Evolutionary conservation across 2,329 filamentous ascomycete species (phyloP).

Genomic region (Penicillium sp.): DNA sequence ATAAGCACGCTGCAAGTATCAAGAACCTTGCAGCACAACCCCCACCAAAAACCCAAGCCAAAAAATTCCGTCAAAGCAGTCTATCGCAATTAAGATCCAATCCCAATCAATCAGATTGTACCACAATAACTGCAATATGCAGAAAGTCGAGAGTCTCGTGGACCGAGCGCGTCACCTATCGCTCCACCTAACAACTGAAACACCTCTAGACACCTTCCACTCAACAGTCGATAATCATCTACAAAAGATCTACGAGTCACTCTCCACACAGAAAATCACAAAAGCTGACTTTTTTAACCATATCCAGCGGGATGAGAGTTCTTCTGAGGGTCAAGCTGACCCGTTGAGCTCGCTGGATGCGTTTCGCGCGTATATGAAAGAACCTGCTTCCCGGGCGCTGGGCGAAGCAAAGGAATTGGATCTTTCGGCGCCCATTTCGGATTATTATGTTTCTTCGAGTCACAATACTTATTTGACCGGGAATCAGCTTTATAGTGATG

Average conservation of each 20-base stretch:
- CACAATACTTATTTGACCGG: constrained; percentile 92
- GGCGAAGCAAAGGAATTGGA: constrained; percentile 52
- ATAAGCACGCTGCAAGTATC: neutral
- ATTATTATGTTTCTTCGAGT: constrained; percentile 93
- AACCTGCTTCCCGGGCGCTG: constrained; percentile 44
- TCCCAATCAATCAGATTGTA: neutral
- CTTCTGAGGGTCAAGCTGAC: constrained; percentile 1
- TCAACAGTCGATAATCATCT: constrained; percentile 35
- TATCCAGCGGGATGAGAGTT: constrained; percentile 20
- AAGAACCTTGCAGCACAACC: neutral
- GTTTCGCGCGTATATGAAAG: constrained; percentile 52
- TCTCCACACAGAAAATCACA: constrained; percentile 18
- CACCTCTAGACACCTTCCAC: constrained; percentile 27
- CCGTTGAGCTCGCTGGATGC: constrained; percentile 38
- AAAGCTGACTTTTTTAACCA: constrained; percentile 25
- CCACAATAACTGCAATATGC: constrained; percentile 6
- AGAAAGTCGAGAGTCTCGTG: constrained; percentile 19
- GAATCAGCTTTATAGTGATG: constrained; percentile 77
- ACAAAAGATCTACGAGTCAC: constrained; percentile 34
- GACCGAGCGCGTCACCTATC: constrained; percentile 19
- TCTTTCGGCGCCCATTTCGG: constrained; percentile 68
- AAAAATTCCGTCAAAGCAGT: neutral
- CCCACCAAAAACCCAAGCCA: neutral
- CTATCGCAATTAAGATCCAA: neutral
- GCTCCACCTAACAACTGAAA: constrained; percentile 7